phyloP scores from a whole-genome alignment of 495 filamentous ascomycete genomes.

The Tuber indicum region DNA sequence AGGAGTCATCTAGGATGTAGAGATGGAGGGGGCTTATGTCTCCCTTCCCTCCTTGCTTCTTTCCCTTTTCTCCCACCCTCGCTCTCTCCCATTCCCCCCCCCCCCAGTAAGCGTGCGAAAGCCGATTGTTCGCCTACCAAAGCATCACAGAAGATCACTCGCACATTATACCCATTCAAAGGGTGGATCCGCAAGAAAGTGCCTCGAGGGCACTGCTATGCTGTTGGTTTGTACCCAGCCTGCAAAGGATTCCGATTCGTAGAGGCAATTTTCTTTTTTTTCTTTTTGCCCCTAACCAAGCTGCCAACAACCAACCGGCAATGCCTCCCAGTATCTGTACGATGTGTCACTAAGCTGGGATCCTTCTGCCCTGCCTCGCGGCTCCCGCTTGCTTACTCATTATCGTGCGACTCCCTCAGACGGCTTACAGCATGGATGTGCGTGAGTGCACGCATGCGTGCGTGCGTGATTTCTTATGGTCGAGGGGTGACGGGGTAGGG shows the following conservation, averaged over 20 bases:
- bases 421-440: background rate
- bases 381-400: background rate
- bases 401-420: background rate
- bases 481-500: background rate
- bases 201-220: background rate
- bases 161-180: background rate
- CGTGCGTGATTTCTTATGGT: background rate
- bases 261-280: background rate
- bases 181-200: background rate
- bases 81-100: background rate
- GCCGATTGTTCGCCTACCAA: background rate
- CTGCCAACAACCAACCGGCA: background rate
- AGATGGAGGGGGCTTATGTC: background rate
- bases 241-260: background rate
- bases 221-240: no score
- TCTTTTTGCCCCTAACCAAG: background rate
- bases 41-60: background rate
- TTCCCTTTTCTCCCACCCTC: background rate
- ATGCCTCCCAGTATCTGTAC: background rate
- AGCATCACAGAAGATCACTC: background rate
- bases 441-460: background rate
- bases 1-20: background rate
- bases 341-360: background rate
- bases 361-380: background rate
- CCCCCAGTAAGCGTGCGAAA: background rate